Conservation (phyloP, 2,329 filamentous ascomycete genomes). For the Fusarium staphyleae region DNA sequence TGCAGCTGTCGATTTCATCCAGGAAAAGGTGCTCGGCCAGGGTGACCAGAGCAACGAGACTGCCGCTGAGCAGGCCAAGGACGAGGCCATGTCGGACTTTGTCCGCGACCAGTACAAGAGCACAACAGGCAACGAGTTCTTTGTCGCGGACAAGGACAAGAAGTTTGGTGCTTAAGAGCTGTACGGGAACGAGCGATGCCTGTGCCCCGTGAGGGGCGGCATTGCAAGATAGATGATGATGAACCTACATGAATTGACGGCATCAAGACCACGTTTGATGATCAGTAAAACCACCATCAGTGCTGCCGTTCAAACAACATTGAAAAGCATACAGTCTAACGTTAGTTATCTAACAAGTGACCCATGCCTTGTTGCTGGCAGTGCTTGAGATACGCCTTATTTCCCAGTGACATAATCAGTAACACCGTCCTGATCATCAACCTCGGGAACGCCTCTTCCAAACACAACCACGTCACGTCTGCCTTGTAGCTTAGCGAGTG, state of each 20-base stretch:
- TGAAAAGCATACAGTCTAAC: no score
- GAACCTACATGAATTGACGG: constrained; percentile 10
- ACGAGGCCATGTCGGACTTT: constrained; percentile 78
- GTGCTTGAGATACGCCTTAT: no score
- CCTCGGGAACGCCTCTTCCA: no score
- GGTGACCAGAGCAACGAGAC: constrained; percentile 76
- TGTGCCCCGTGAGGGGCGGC: background rate
- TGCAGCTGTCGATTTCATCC: constrained; percentile 76
- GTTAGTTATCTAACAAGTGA: no score
- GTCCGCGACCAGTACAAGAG: constrained; percentile 75
- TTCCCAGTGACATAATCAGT: no score
- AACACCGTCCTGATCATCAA: no score
- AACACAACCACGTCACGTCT: no score
- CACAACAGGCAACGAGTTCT: constrained; percentile 71
- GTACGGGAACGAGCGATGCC: background rate
- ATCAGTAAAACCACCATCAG: background rate
- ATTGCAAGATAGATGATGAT: constrained; percentile 11
- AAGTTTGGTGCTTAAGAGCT: constrained; percentile 39
- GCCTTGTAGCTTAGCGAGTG: no score
- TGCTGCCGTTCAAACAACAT: no score
- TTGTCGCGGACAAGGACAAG: constrained; percentile 72
- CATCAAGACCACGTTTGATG: background rate
- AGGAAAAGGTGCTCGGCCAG: constrained; percentile 75
- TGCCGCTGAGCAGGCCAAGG: constrained; percentile 82
- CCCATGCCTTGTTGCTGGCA: no score